These are phyloP conservation scores for Termitomyces sp. DNA, from an alignment of 768 basidiomycete genomes.

Conservation along the genomic window DNA sequence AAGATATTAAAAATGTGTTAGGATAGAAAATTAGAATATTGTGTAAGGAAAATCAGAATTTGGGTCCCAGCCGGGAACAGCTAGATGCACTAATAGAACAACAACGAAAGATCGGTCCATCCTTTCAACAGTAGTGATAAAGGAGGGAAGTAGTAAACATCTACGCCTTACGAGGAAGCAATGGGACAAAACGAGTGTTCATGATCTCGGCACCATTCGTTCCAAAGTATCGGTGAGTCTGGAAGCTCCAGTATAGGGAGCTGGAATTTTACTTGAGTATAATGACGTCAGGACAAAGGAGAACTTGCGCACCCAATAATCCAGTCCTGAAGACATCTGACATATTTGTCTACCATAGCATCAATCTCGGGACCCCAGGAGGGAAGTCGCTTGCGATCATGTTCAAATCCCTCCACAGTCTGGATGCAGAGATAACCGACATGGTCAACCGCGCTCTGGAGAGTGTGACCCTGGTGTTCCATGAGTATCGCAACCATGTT, in stretches of 20 bases:
- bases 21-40: too few relatives aligned
- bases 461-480: constrained; percentile 49
- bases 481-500: constrained; percentile 75
- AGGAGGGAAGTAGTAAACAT: constrained; percentile 11
- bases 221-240: constrained; percentile 68
- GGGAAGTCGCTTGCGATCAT: constrained; percentile 45
- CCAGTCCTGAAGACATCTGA: constrained; percentile 67
- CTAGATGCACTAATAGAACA: too few relatives aligned
- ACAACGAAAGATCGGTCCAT: too few relatives aligned
- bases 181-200: constrained; percentile 45
- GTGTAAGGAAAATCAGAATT: too few relatives aligned
- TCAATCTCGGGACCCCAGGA: constrained; percentile 64
- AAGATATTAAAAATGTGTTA: too few relatives aligned
- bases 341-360: constrained; percentile 51
- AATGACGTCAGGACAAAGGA: neutral
- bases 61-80: too few relatives aligned
- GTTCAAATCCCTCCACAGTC: constrained; percentile 50
- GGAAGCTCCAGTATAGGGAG: constrained; percentile 70
- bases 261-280: constrained; percentile 21
- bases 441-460: constrained; percentile 63
- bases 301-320: constrained; percentile 55
- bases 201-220: constrained; percentile 51
- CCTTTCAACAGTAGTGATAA: too few relatives aligned
- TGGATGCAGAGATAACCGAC: constrained; percentile 59
- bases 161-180: constrained; percentile 34